Evolutionary conservation across 768 basidiomycete genomes (phyloP).

Genomic region (Tulasnella sp.): DNA sequence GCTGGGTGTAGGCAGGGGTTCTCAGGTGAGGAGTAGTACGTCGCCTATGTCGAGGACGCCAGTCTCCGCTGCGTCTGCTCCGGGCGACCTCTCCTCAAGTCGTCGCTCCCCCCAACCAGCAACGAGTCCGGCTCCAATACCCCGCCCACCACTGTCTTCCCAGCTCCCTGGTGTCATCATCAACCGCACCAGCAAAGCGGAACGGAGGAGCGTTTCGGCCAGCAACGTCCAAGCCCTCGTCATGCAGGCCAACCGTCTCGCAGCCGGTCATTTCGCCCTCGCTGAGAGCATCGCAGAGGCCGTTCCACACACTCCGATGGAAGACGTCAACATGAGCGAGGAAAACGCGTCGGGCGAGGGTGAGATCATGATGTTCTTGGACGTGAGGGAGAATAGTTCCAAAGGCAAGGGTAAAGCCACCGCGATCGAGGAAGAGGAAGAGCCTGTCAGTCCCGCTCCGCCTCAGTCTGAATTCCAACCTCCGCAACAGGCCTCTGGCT

Average conservation of each 20-base stretch:
- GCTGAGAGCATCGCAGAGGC: not conserved
- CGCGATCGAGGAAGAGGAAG: not conserved
- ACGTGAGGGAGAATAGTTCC: not conserved
- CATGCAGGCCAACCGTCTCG: not conserved
- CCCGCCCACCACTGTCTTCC: not conserved
- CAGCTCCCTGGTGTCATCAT: not conserved
- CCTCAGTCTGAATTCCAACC: not conserved
- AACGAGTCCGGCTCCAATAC: not conserved
- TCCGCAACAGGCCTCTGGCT: not conserved
- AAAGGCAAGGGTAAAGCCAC: not conserved
- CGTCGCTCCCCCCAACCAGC: not conserved
- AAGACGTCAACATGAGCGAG: not conserved
- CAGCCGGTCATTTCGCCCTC: not conserved
- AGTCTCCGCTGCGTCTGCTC: not conserved
- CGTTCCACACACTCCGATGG: not conserved
- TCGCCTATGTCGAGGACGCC: not conserved
- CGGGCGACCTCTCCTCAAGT: not conserved
- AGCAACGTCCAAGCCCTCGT: not conserved
- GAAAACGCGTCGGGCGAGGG: not conserved
- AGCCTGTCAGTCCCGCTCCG: not conserved
- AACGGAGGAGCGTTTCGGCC: conserved; percentile 1
- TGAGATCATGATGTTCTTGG: not conserved
- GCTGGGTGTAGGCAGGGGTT: not conserved
- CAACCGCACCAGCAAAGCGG: not conserved
- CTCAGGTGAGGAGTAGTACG: not conserved